These are phyloP conservation scores for Paxillus ammoniavirescens DNA, from an alignment of 768 basidiomycete species.

Conservation along the genomic window DNA sequence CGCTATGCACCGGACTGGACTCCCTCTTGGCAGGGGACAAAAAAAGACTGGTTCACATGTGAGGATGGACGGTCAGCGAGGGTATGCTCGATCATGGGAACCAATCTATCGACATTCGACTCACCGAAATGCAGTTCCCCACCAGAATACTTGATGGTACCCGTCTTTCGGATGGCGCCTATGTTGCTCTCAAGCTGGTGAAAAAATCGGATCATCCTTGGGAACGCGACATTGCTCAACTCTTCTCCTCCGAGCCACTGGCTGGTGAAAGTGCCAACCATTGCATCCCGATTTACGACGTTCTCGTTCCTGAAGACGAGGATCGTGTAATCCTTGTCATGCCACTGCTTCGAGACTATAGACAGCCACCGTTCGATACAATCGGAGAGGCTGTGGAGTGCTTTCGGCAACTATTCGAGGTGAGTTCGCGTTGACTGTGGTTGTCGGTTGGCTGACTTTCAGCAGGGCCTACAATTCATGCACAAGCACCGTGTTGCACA, in stretches of 20 bases:
- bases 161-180: conserved; percentile 21
- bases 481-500: conserved; percentile 39
- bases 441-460: neutral
- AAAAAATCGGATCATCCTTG: conserved; percentile 3
- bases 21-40: too few species aligned
- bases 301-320: neutral
- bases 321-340: conserved; percentile 18
- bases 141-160: conserved; percentile 24
- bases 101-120: too few species aligned
- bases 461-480: conserved; percentile 37
- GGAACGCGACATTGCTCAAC: conserved; percentile 22
- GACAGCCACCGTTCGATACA: conserved; percentile 18
- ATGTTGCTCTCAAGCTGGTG: conserved; percentile 31
- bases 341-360: conserved; percentile 21
- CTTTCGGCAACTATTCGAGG: conserved; percentile 25
- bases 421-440: neutral
- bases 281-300: conserved; percentile 24
- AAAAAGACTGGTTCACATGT: too few species aligned
- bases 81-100: too few species aligned
- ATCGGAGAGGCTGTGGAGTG: conserved; percentile 25
- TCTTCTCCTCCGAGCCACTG: conserved; percentile 15
- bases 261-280: conserved; percentile 18
- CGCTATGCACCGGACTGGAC: too few species aligned
- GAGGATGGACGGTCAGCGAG: too few species aligned
- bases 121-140: too few species aligned